Percentiles rank a stretch among this genome's conserved stretches.
These are phyloP conservation scores for Lichtheimia ornata DNA, from an alignment of 371 early-diverging fungal genomes.

Conservation along the genomic window DNA sequence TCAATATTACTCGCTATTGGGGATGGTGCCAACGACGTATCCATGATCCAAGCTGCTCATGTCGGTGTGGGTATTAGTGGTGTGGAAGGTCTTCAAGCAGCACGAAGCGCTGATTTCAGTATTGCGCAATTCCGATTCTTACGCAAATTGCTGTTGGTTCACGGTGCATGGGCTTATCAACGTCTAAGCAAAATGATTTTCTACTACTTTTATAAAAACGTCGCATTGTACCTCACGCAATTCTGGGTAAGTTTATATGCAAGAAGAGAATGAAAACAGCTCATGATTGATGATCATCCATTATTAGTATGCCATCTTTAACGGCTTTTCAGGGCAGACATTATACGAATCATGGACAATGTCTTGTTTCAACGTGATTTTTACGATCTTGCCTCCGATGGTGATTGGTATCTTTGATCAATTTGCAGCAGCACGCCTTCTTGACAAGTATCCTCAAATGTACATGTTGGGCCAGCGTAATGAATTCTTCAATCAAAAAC, in stretches of 20 bases:
- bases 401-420: conserved; percentile 94
- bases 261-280: not conserved
- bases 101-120: conserved; percentile 94
- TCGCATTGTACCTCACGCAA: conserved; percentile 94
- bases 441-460: conserved; percentile 97
- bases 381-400: conserved; percentile 88
- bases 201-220: conserved; percentile 96
- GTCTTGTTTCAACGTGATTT: conserved; percentile 86
- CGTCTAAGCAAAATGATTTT: conserved; percentile 85
- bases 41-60: conserved; percentile 97
- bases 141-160: conserved; percentile 87
- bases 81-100: conserved; percentile 96
- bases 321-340: conserved; percentile 90
- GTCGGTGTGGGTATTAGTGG: conserved; percentile 98
- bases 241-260: conserved; percentile 72
- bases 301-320: conserved; percentile 77
- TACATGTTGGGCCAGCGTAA: conserved; percentile 89
- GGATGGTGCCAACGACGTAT: conserved; percentile 99
- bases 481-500: conserved; percentile 88
- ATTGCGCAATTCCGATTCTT: conserved; percentile 93
- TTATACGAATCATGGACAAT: conserved; percentile 94
- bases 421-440: conserved; percentile 83
- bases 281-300: not conserved
- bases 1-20: conserved; percentile 90
- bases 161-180: conserved; percentile 94